Evolutionary conservation across 441 rosid genomes (phyloP), one percentile per base, ranked within the genome.

Genomic region (Populus hybrid): DNA sequence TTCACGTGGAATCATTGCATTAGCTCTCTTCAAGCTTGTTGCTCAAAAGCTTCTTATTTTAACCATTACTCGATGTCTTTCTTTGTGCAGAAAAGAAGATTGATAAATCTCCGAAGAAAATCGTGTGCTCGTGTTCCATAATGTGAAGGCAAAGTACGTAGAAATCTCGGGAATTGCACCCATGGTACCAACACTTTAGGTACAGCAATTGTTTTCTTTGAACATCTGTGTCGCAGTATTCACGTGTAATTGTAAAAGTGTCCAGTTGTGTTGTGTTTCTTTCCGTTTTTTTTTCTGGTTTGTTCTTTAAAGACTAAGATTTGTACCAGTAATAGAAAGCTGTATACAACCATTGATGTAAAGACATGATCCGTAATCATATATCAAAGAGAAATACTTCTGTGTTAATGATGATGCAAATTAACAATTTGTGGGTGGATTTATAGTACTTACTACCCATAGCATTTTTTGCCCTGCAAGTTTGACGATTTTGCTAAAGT

Each of bases 51-150:
- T 32, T 68, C 70, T 34, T 72, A 42, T 36, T 32, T 73, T 74
- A 35, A 80, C 74, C 18, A 32, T 16, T 63, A 7, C 6, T 4
- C 76, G 68, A 0, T 67, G 36, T 61, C 79, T 84, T 83, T 53
- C 77, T 38, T 74, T 83, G 81, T 76, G 81, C 98, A 91, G 97
- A 89, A 86, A 94, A 92, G 91, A 91, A 93, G 89, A 85, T 93
- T 11, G 95, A 93, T 80, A 85, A 90, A 69, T 67, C 94, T 68
- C 95, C 97, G 9, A 86, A 85, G 88, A 86, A 89, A 78, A 81
- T 88, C 63, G 92, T 94, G 83, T 94, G 98, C 87, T 88, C 97
- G 9, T 94, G 98, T 87, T 82, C 93, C 82, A 88, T 94, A 82
- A 80, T 94, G 81, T 94, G 91, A 93, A 84, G 86, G 57, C 53